Evolutionary conservation across 768 basidiomycete genomes (phyloP), one percentile per base, ranked within the genome.

Genomic region (Russula vinacea): DNA sequence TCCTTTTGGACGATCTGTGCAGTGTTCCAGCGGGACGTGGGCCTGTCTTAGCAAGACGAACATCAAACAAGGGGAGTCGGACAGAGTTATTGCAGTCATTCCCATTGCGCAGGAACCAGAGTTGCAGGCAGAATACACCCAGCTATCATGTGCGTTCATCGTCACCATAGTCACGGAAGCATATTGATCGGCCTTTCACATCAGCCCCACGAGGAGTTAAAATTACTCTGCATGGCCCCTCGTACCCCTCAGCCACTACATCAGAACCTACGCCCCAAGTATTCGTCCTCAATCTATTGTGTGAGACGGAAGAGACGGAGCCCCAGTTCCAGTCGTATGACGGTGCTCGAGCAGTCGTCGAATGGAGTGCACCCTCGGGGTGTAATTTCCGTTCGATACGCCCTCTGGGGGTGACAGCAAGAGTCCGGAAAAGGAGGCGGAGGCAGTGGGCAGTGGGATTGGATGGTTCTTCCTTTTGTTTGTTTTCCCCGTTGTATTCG

Each of bases 401-500:
- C 62, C 70, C 24, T 7, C 19, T 44, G 70, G 71, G 44, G 74
- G 68, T 6, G 75, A 72, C 6, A 59, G 71, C 4, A 70, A 67
- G 40, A 72, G 78, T 26, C 67, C 67, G n/a, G 67, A 62, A 10
- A 60, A 62, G 51, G 65, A 71, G 24, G 62, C 26, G 29, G 67
- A 70, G 68, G 55, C 66, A 0, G 80, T 83, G 29, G 88, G 87
- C 4, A 90, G 86, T 73, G 90, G 88, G 26, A 77, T 95, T n/a
- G 88, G 90, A 3, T 93, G 89, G 82, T 94, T 94, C 78, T 90
- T 94, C 79, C 78, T 92, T 35, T 78, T 92, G 91, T 90, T 74
- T 74, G 90, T 74, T 14, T 39, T 56, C 1, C 7, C 17, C 50
- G 49, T 29, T 24, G 16, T 17, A 17, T 19, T 42, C 37, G 9